Base-by-base conservation (phyloP, 768 basidiomycete species). In the Clitopilus hobsonii region DNA sequence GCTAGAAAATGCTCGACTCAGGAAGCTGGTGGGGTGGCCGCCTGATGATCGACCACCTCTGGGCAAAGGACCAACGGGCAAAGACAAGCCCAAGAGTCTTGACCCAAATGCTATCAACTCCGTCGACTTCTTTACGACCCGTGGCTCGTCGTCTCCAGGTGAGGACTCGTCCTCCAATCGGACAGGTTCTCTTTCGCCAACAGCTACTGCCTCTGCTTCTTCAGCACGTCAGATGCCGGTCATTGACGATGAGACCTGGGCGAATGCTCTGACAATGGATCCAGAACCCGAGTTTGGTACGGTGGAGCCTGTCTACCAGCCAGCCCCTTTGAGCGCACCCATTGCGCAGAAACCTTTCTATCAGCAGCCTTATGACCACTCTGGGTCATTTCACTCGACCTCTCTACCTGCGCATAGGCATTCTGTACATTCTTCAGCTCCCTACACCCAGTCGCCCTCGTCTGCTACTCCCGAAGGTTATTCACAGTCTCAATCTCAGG, bases 31-130 rank as follows among this genome's bases (percentile, higher is more conserved):
- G 54, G 84, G 81, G 61, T 72, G 94, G 23, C 88, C 89, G 0
- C 87, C 88, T 20, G 86, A 89, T 57, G 82, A 79, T 64, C 78
- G 91, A 60, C 80, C 82, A 16, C 71, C 84, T 2, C 77, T 94
- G 50, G 91, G 91, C 45, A 91, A 85, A 71, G 91, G 91, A 48
- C 91, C 91, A 24, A 94, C 91, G 0, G 91, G 91, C 28, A 91
- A 91, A 69, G 91, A 93, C 67, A 91, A 84, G 64, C 85, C 87
- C 50, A 89, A 78, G 61, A 51, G 67, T 6, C 71, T 71, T 26
- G 63, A 65, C 22, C 64, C 63, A 16, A 51, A 32, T 24, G n/a
- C 27, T 51, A 18, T 51, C 25, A 32, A 24, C 29, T 11, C 49
- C 29, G 26, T 69, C 32, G 63, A 63, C 28, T 66, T 77, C 16